These are phyloP conservation scores for Macrophomina phaseolina DNA, from an alignment of 2,329 filamentous ascomycete genomes.

Conservation along the genomic window DNA sequence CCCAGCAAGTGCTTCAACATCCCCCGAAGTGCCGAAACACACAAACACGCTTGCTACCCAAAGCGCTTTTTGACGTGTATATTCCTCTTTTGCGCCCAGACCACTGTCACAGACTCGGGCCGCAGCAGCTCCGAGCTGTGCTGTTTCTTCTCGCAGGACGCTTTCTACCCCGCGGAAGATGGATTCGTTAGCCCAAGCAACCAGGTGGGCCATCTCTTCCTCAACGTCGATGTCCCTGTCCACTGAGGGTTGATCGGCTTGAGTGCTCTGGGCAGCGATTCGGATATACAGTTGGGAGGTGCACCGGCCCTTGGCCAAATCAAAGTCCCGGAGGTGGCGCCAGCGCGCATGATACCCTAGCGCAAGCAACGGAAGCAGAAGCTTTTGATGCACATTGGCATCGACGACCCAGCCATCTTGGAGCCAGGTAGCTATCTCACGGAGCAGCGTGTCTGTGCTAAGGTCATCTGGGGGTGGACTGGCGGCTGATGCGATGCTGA, in stretches of 20 bases:
- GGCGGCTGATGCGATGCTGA: background rate
- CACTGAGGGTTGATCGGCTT: background rate
- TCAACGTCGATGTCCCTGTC: background rate
- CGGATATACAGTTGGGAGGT: constrained; percentile 4
- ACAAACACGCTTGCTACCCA: constrained; percentile 17
- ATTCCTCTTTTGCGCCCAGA: background rate
- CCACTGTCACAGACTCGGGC: background rate
- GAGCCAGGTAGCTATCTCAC: constrained; percentile 15
- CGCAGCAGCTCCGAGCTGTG: background rate
- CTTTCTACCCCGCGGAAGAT: constrained; percentile 10
- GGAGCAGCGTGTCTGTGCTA: background rate
- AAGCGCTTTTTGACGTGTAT: background rate
- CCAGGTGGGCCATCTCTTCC: constrained; percentile 13
- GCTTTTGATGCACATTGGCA: constrained; percentile 6
- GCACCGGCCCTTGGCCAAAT: constrained; percentile 8
- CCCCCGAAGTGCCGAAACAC: background rate
- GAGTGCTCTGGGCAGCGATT: background rate
- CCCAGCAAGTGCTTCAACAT: background rate
- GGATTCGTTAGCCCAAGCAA: constrained; percentile 14
- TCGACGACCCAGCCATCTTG: constrained; percentile 12
- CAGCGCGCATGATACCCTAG: constrained; percentile 4
- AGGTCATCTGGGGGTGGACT: background rate
- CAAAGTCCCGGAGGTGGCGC: background rate
- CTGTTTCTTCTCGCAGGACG: constrained; percentile 10
- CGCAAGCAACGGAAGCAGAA: constrained; percentile 5